Base-by-base conservation (phyloP, 257 asterid genomes). In the Solanum sejunctum region DNA sequence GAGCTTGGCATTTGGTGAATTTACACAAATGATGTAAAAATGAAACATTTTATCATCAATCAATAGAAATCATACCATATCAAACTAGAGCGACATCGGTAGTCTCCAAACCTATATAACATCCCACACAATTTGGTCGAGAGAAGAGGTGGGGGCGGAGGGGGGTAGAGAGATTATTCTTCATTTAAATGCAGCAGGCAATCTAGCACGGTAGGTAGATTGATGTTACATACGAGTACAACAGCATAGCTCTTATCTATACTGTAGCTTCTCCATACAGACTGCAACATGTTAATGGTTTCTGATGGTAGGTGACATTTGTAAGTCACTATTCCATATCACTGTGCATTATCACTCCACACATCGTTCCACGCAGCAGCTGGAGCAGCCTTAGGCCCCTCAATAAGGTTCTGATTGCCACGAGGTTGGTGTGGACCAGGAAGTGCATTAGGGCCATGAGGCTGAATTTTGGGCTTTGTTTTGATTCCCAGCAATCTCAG, bases 371-470 rank as follows among this genome's bases (percentile, higher is more conserved):
- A 96, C 12, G 89, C 93, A 79, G 95, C 97, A 83, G 86, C 87
- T 20, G 95, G 92, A 54, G 93, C 93, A 85, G 89, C 88, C 92
- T 96, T 96, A 69, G 98, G 97, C 49, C 98, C 98, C 85, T 90
- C 92, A 2, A 93, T 83, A 84, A 71, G 85, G 91, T 91, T 91
- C 86, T 88, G 97, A 67, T 54, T 63, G 69, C 96, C 94, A 4
- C 72, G 93, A 81, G 87, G 85, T 26, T 92, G 86, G 15, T 88
- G 93, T 0, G 96, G 94, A 84, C 97, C 97, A 3, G 96, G 95
- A 73, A 83, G 90, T 75, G 93, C 95, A 73, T 87, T 91, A 55
- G 95, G 93, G 82, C 97, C 97, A 3, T 93, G 96, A 79, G 93
- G 93, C 10, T 87, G 91, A 51, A 89, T 83, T 83, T 90, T 92